Evolutionary conservation across 306 rosid species (phyloP).

Genomic region (Alnus glutinosa): DNA sequence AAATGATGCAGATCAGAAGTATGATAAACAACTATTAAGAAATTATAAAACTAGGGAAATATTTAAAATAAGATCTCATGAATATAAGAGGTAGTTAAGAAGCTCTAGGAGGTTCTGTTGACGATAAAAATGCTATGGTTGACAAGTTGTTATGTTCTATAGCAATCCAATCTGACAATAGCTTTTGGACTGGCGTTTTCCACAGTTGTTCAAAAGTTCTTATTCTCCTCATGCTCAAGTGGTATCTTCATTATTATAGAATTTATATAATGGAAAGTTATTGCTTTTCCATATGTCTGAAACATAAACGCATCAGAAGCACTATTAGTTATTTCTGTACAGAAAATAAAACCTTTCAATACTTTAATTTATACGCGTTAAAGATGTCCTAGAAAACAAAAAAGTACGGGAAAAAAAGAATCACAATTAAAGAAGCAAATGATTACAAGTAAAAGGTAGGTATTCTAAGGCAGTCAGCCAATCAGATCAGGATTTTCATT

Average conservation of each 20-base stretch:
- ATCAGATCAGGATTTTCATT: background rate
- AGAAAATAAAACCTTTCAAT: background rate
- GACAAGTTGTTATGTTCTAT: background rate
- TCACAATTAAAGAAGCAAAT: background rate
- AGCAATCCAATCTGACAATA: background rate
- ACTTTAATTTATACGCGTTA: background rate
- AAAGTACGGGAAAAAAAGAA: background rate
- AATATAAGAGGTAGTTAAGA: background rate
- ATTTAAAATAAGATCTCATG: background rate
- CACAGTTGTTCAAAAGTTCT: background rate
- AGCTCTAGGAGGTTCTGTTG: background rate
- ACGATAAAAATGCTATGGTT: background rate
- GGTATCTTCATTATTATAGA: background rate
- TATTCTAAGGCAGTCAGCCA: background rate
- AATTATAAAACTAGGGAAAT: background rate
- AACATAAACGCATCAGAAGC: background rate
- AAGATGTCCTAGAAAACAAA: background rate
- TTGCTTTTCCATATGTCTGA: background rate
- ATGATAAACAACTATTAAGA: background rate
- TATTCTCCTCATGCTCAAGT: background rate
- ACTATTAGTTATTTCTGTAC: background rate
- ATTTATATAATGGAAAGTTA: background rate
- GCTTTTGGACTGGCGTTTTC: background rate
- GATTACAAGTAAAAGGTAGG: background rate
- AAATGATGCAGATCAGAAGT: background rate